Conservation (phyloP, 78 protist species). For the Isochrysis galbana region DNA sequence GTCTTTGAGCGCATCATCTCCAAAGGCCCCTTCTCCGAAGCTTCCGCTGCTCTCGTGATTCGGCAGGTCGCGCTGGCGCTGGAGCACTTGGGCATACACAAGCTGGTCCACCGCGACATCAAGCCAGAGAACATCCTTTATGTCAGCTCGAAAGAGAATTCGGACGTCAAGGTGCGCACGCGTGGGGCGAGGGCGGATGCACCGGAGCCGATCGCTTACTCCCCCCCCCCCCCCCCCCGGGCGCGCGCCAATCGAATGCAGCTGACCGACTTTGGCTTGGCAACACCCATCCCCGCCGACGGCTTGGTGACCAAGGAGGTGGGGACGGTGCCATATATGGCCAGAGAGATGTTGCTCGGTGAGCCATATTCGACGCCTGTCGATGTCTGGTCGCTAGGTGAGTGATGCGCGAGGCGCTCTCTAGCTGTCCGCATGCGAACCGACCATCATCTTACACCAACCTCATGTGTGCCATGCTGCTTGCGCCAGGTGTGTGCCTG, state of each 20-base stretch:
- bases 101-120: constrained; percentile 24
- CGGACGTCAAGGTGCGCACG: background rate
- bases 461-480: background rate
- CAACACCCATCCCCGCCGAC: background rate
- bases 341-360: background rate
- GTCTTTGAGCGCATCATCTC: constrained; percentile 22
- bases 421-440: background rate
- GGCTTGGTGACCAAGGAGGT: background rate
- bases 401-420: background rate
- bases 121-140: constrained; percentile 36
- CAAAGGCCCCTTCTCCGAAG: background rate
- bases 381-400: constrained; percentile 53
- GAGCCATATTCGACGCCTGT: background rate
- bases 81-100: background rate
- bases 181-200: too few relatives aligned
- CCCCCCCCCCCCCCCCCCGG: too few relatives aligned
- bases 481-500: background rate
- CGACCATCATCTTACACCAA: background rate
- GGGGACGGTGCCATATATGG: background rate
- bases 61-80: background rate
- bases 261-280: constrained; percentile 28
- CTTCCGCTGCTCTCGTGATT: background rate
- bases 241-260: too few relatives aligned
- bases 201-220: too few relatives aligned
- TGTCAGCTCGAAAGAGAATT: background rate